Base-by-base conservation (phyloP, 176 grass and related monocot genomes). In the Melocanna baccifera region DNA sequence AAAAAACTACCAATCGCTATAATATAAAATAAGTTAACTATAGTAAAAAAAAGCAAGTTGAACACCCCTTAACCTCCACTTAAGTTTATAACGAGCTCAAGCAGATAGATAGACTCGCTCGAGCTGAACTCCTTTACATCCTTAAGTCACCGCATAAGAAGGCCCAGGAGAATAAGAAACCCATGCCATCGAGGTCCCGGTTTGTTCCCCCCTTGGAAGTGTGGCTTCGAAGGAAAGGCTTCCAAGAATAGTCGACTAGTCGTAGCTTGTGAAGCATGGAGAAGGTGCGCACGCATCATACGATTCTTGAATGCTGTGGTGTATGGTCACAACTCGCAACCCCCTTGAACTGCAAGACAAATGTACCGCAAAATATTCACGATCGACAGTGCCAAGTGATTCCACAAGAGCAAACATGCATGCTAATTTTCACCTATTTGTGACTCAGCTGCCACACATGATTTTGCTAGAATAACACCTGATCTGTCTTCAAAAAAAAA, bases 211-310 rank as follows among this genome's bases (percentile, higher is more conserved):
- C 48, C 28, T 69, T 1, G 8, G 1, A 71, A 37, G 8, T 40
- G 62, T 76, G 28, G 50, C 51, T 79, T 71, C 6, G 23, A 80
- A 39, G 45, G 71, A 32, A 71, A 82, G 61, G 12, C n/a, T 73
- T 67, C 52, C 53, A 2, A 32, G 41, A 10, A 42, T 42, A 42
- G 41, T 42, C 41, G 41, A 66, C 74, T 7, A 59, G n/a, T 14
- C 1, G 6, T n/a, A 39, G 42, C 57, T 52, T 32, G 42, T 65
- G 69, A 50, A 62, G 22, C 70, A 76, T 61, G 61, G 32, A 42
- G 32, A 67, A 67, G 15, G 13, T 84, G 58, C 1, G 42, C 57
- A 6, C 1, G 29, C 57, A 6, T 47, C 5, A 4, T 18, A 22
- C 62, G 41, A 62, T 74, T 75, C 45, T 28, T 7, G 22, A 53